These are phyloP conservation scores for Fraxinus americana DNA, from an alignment of 257 asterid species.

Conservation along the genomic window DNA sequence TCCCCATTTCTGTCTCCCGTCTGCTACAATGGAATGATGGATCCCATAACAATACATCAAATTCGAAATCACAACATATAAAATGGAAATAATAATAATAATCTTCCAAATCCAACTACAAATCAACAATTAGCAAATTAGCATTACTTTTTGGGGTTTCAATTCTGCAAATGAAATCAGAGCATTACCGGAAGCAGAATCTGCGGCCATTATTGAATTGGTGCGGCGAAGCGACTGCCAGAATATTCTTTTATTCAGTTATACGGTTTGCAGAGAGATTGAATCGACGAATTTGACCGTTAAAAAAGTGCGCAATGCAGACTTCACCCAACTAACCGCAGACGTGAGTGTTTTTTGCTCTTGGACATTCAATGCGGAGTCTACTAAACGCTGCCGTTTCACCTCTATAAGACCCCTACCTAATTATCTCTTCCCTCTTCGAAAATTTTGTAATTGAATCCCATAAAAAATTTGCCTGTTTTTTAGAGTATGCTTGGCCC, in stretches of 20 bases:
- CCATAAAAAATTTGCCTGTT: neutral
- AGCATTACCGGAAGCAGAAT: conserved; percentile 39
- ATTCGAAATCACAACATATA: neutral
- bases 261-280: neutral
- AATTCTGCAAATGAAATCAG: neutral
- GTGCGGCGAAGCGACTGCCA: neutral
- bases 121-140: neutral
- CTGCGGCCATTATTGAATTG: conserved; percentile 35
- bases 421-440: neutral
- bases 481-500: no score
- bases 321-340: neutral
- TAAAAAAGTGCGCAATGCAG: neutral
- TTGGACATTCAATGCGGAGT: neutral
- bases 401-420: neutral
- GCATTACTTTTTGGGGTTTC: neutral
- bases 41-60: conserved; percentile 8
- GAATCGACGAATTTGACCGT: neutral
- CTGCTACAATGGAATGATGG: conserved; percentile 30
- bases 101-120: neutral
- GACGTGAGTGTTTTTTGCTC: neutral
- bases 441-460: neutral
- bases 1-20: conserved; percentile 44
- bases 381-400: neutral
- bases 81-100: neutral
- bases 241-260: conserved; percentile 1